Evolutionary conservation across 164 flowering plant species (phyloP).

Genomic region (Sedum album): DNA sequence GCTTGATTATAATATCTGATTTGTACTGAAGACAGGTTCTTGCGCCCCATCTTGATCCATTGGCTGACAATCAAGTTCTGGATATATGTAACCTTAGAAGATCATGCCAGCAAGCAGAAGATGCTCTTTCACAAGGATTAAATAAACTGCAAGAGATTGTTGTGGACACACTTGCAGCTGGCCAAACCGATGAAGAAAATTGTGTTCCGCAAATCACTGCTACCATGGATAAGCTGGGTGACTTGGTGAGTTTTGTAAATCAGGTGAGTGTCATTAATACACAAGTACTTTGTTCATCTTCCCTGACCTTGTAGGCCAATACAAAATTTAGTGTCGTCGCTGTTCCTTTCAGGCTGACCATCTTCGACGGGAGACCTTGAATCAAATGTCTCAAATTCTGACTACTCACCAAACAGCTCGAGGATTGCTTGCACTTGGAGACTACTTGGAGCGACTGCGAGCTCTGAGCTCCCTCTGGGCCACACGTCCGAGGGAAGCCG

Average conservation of each 20-base stretch:
- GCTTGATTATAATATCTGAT: neutral
- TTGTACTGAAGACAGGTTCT: conserved; percentile 47
- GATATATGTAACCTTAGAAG: conserved; percentile 49
- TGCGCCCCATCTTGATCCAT: conserved; percentile 54
- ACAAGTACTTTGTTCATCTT: neutral
- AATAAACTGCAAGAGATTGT: conserved; percentile 67
- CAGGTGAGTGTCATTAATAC: conserved; percentile 38
- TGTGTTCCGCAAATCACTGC: conserved; percentile 45
- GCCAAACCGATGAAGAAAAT: conserved; percentile 43
- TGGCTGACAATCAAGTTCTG: conserved; percentile 55
- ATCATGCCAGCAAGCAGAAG: conserved; percentile 92
- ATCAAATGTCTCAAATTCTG: conserved; percentile 57
- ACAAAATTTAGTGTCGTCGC: neutral
- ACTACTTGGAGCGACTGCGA: conserved; percentile 76
- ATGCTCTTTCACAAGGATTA: conserved; percentile 93
- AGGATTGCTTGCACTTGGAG: conserved; percentile 71
- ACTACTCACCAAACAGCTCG: conserved; percentile 77
- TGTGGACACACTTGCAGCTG: conserved; percentile 47
- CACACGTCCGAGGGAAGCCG: conserved; percentile 50
- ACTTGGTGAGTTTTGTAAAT: conserved; percentile 55
- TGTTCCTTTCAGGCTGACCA: conserved; percentile 57
- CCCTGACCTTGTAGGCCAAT: neutral
- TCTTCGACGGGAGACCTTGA: conserved; percentile 63
- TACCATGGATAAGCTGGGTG: conserved; percentile 69
- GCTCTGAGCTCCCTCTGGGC: conserved; percentile 74